Evolutionary conservation across 306 rosid genomes (phyloP), one percentile per base, ranked within the genome.

Genomic region (Arachis hypogaea): DNA sequence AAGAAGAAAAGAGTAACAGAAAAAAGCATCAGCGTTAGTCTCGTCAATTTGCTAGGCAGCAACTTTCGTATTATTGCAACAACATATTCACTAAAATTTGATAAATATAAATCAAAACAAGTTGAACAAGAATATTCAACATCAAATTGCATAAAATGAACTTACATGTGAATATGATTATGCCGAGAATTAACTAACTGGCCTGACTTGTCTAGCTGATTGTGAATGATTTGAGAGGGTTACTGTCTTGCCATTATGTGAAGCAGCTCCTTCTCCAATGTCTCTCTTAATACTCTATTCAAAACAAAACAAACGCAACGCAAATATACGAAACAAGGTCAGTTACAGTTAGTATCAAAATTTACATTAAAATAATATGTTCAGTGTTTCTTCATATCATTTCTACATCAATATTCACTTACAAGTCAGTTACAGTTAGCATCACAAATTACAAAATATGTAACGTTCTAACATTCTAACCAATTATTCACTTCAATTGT

Each of bases 81-180:
- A n/a, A 7, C 7, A 29, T 5, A 54, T 33, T 40, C n/a, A 54
- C n/a, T 8, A 46, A 46, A 2, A 1, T 46, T 46, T 11, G 11
- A 14, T 5, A 18, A 51, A 22, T 42, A 42, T 5, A 14, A 63
- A 63, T 41, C 9, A 43, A 70, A 71, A 11, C 36, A 29, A 45
- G 9, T 52, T 52, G 58, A 52, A 52, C 18, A 29, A 29, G 1
- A 7, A 52, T 10, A 4, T 41, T 70, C 1, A 9, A 28, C 12
- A 28, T 6, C 46, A 7, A 14, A 59, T 22, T 41, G 46, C 42
- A 58, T 66, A n/a, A 8, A 18, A 10, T 16, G 30, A 56, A 71
- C 84, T 80, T 75, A 75, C 84, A 40, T 10, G 43, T 69, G 51
- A 36, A 75, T 29, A 50, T 45, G 62, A 8, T 33, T 12, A 67